phyloP scores from a whole-genome alignment of 140 eudicot genomes.

The Cichorium intybus region DNA sequence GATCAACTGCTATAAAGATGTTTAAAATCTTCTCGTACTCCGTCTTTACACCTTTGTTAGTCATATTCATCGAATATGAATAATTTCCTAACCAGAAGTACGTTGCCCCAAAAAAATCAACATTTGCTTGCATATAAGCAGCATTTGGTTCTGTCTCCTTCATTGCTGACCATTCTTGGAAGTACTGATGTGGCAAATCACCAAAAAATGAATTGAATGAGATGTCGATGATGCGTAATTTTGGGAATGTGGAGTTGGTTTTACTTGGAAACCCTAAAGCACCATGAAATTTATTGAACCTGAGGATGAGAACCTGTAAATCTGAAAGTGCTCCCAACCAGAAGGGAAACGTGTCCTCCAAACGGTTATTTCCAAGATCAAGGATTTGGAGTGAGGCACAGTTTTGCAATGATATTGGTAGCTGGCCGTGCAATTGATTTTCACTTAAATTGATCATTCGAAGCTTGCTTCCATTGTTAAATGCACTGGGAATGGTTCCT shows the following conservation, averaged over 20 bases:
- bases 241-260: slow-evolving; percentile 10
- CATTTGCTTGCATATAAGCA: neutral
- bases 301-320: slow-evolving; percentile 29
- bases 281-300: slow-evolving; percentile 41
- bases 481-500: slow-evolving; percentile 28
- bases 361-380: slow-evolving; percentile 25
- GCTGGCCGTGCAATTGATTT: slow-evolving; percentile 22
- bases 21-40: slow-evolving; percentile 16
- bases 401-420: slow-evolving; percentile 33
- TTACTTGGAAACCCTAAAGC: neutral
- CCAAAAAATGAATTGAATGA: slow-evolving; percentile 28
- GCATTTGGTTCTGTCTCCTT: neutral
- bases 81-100: neutral
- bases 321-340: slow-evolving; percentile 34
- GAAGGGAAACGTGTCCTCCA: slow-evolving; percentile 30
- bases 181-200: slow-evolving; percentile 10
- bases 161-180: slow-evolving; percentile 29
- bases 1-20: slow-evolving; percentile 17
- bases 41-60: slow-evolving; percentile 32
- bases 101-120: neutral
- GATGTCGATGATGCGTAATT: slow-evolving; percentile 35
- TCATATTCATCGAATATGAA: slow-evolving; percentile 26
- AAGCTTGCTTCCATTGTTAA: slow-evolving; percentile 7
- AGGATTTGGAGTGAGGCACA: slow-evolving; percentile 28
- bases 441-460: slow-evolving; percentile 22